A percentile compares a stretch with the other conserved stretches of the same genome.
Evolutionary conservation across 169 alveolate species (phyloP).

Genomic region (Eimeria tenella): DNA sequence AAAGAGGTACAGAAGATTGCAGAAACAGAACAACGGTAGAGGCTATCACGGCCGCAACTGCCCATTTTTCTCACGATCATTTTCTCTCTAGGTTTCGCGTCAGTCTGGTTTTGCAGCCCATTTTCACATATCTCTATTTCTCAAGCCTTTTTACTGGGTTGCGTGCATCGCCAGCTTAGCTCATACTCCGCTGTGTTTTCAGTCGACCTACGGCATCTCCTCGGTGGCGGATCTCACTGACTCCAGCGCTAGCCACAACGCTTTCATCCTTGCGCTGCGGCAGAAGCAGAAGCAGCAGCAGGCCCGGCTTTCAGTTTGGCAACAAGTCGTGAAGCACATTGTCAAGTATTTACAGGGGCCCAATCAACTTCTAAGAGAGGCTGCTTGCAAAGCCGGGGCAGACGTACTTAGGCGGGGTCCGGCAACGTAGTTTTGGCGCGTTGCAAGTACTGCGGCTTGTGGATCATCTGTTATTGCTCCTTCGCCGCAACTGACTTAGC

Average conservation of each 20-base stretch:
- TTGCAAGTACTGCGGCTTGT: background rate
- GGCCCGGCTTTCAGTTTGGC: conserved; percentile 36
- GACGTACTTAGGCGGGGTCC: conserved; percentile 50
- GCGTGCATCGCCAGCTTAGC: no score
- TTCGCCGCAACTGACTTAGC: background rate
- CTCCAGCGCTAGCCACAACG: conserved; percentile 40
- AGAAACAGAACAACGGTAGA: no score
- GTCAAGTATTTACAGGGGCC: conserved; percentile 39
- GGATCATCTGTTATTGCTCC: background rate
- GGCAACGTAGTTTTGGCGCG: background rate
- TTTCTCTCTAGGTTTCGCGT: background rate
- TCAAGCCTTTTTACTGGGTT: no score
- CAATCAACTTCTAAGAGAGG: conserved; percentile 61
- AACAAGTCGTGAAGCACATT: conserved; percentile 51
- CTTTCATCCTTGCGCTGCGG: conserved; percentile 24
- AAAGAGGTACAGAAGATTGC: no score
- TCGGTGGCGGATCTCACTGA: conserved; percentile 67
- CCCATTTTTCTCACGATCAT: background rate
- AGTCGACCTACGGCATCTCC: conserved; percentile 75
- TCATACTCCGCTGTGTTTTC: background rate
- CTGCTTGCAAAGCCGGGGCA: conserved; percentile 71
- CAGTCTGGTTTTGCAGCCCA: background rate
- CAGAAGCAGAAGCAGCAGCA: conserved; percentile 33
- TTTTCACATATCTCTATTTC: no score
- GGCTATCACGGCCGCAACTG: background rate